Percentiles rank a stretch among this genome's conserved stretches.
These are phyloP conservation scores for Ilyonectria sp. DNA, from an alignment of 2,329 filamentous ascomycete genomes.

Conservation along the genomic window DNA sequence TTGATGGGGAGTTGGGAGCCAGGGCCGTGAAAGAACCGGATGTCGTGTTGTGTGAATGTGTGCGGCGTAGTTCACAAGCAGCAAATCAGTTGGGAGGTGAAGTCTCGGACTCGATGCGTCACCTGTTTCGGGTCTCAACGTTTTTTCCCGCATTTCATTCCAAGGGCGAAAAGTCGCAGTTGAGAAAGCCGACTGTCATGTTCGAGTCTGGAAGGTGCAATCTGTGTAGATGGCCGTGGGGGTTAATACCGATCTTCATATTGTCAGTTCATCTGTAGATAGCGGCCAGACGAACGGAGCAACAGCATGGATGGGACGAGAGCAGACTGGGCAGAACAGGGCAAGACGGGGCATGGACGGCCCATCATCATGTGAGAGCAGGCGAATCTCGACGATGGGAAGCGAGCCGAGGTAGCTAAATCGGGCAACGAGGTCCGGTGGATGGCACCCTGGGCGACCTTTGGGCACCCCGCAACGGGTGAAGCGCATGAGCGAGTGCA, in stretches of 20 bases:
- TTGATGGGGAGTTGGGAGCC: conserved; percentile 7
- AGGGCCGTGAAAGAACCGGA: not conserved
- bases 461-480: conserved; percentile 27
- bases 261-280: not conserved
- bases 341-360: conserved; percentile 15
- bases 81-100: not conserved
- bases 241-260: not conserved
- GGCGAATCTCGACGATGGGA: conserved; percentile 17
- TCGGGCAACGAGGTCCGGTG: conserved; percentile 33
- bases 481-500: conserved; percentile 14
- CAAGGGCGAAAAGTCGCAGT: not conserved
- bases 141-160: not conserved
- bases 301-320: conserved; percentile 8
- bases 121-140: not conserved
- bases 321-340: conserved; percentile 6
- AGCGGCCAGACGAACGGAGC: not conserved
- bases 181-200: not conserved
- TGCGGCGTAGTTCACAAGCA: conserved; percentile 14
- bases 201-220: not conserved
- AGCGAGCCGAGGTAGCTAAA: conserved; percentile 37
- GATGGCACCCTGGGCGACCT: conserved; percentile 28
- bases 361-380: conserved; percentile 34
- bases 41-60: conserved; percentile 6
- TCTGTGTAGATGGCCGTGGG: conserved; percentile 11
- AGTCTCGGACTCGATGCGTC: not conserved